Percentiles rank a stretch among this genome's conserved stretches.
Conservation (phyloP, 768 basidiomycete genomes). For the Panellus pusillus region DNA sequence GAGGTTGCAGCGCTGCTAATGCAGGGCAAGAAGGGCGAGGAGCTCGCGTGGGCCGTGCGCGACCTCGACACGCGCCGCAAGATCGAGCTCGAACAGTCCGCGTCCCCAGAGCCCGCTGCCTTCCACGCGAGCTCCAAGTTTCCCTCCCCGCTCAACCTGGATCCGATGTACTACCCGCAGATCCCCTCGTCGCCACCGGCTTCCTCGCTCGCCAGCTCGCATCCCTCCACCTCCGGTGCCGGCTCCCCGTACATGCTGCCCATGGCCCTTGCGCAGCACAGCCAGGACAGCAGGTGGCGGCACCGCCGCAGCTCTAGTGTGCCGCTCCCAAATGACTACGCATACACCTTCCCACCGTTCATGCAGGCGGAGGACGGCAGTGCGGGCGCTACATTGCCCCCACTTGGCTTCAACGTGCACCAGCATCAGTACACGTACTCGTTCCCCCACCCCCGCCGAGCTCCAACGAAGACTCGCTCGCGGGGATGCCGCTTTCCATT, state of each 20-base stretch:
- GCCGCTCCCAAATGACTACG: constrained; percentile 49
- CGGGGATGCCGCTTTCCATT: constrained; percentile 23
- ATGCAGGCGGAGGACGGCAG: constrained; percentile 23
- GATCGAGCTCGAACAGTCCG: constrained; percentile 10
- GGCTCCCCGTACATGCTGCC: constrained; percentile 21
- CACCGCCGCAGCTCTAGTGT: constrained; percentile 64
- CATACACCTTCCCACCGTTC: constrained; percentile 19
- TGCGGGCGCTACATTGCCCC: constrained; percentile 22
- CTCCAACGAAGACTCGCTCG: constrained; percentile 37
- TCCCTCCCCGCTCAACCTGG: constrained; percentile 18
- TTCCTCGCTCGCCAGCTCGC: constrained; percentile 18
- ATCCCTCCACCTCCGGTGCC: constrained; percentile 10
- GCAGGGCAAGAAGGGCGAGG: constrained; percentile 69
- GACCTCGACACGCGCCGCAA: constrained; percentile 42
- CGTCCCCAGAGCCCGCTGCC: constrained; percentile 11
- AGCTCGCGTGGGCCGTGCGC: constrained; percentile 62
- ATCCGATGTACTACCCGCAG: constrained; percentile 19
- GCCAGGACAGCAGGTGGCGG: constrained; percentile 29
- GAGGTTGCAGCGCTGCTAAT: constrained; percentile 64
- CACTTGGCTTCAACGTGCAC: constrained; percentile 40
- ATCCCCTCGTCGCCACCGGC: constrained; percentile 9
- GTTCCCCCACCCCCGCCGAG: constrained; percentile 37
- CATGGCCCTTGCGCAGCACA: constrained; percentile 8
- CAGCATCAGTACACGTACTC: constrained; percentile 43
- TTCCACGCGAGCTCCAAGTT: constrained; percentile 16